These are phyloP conservation scores for Suillus brevipes DNA, from an alignment of 768 basidiomycete genomes.

Conservation along the genomic window DNA sequence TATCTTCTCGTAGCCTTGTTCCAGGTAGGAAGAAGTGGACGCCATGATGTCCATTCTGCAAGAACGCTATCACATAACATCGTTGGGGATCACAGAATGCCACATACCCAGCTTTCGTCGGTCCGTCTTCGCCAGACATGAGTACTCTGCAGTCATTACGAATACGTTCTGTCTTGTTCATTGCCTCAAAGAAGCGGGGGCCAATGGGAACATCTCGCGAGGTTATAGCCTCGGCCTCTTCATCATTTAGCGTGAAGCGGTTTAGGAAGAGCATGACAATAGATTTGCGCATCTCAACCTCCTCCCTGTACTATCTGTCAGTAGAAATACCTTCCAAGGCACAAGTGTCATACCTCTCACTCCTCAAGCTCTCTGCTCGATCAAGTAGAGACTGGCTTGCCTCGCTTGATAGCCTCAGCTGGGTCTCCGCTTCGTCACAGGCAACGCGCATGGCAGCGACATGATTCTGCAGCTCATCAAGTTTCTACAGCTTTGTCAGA, in stretches of 20 bases:
- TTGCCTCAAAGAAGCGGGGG: conserved; percentile 72
- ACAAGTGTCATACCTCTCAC: conserved; percentile 57
- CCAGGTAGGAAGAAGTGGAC: conserved; percentile 75
- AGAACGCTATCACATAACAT: not conserved
- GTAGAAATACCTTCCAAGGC: not conserved
- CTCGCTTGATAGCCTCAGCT: conserved; percentile 71
- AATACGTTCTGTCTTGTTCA: conserved; percentile 85
- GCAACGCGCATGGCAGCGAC: conserved; percentile 76
- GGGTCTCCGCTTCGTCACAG: conserved; percentile 82
- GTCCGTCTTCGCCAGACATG: conserved; percentile 81
- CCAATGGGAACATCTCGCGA: conserved; percentile 81
- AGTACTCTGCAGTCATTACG: conserved; percentile 83
- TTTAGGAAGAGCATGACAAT: conserved; percentile 79
- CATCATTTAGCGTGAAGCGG: conserved; percentile 79
- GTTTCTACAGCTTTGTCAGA: conserved; percentile 56
- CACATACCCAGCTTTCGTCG: conserved; percentile 71
- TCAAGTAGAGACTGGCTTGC: conserved; percentile 80
- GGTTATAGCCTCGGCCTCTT: conserved; percentile 71
- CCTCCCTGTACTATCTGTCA: conserved; percentile 46
- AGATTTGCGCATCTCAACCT: conserved; percentile 67
- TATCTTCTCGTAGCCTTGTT: conserved; percentile 89
- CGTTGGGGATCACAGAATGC: not conserved
- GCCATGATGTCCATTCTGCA: conserved; percentile 86
- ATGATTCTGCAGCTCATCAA: conserved; percentile 76
- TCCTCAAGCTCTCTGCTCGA: conserved; percentile 72